Conservation (phyloP, 2,329 filamentous ascomycete species). For the Plectosphaerella cucumerina region DNA sequence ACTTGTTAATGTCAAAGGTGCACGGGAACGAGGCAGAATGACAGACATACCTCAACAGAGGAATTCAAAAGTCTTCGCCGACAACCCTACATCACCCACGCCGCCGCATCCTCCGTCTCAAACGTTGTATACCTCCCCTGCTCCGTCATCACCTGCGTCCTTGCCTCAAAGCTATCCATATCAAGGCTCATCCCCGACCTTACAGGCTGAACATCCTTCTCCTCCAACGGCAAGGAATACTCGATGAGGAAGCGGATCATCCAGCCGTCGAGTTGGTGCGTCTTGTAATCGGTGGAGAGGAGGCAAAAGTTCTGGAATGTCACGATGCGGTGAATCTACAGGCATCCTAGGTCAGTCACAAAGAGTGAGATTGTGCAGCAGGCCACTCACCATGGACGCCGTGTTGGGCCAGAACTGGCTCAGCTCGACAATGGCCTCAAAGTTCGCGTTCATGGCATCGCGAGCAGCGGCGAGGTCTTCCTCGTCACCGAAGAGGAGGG, state of each 20-base stretch:
- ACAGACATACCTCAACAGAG: too few relatives aligned
- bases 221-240: conserved; percentile 8
- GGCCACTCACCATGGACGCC: conserved; percentile 6
- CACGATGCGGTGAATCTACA: conserved; percentile 11
- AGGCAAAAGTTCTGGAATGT: conserved; percentile 14
- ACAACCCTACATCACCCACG: too few relatives aligned
- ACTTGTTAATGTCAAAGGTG: too few relatives aligned
- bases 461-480: conserved; percentile 7
- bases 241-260: conserved; percentile 15
- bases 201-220: conserved; percentile 1
- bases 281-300: conserved; percentile 6
- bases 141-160: not conserved
- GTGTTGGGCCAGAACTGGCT: conserved; percentile 13
- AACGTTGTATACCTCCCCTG: not conserved
- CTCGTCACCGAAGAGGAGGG: conserved; percentile 11
- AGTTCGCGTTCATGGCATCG: conserved; percentile 12
- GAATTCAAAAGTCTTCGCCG: too few relatives aligned
- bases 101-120: not conserved
- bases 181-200: not conserved
- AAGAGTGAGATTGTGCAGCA: not conserved
- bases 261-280: conserved; percentile 14
- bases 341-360: not conserved
- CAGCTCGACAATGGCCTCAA: conserved; percentile 14
- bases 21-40: too few relatives aligned
- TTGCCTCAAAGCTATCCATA: not conserved